A percentile compares a stretch with the other conserved stretches of the same genome.
Evolutionary conservation across 2,329 filamentous ascomycete species (phyloP).

Genomic region (Torrubiella hemipterigena): DNA sequence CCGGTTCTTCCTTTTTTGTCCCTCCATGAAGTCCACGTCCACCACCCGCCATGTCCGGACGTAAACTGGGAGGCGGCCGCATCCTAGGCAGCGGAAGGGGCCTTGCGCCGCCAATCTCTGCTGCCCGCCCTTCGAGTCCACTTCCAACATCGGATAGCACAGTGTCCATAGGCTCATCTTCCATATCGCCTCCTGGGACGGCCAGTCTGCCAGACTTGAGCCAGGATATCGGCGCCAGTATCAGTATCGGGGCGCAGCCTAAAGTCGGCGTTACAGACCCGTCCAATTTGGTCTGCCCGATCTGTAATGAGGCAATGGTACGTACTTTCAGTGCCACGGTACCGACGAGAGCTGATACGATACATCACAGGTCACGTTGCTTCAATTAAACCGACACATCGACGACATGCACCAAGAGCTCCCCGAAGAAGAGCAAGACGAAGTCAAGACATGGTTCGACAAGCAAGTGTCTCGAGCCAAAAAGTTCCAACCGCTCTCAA

Average conservation of each 20-base stretch:
- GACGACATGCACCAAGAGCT: constrained; percentile 87
- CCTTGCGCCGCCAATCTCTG: constrained; percentile 51
- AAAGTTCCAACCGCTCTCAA: constrained; percentile 79
- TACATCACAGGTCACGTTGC: constrained; percentile 62
- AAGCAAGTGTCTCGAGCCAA: constrained; percentile 89
- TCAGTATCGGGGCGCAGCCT: constrained; percentile 51
- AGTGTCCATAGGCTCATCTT: constrained; percentile 62
- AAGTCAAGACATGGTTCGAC: constrained; percentile 96
- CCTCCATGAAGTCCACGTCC: background rate
- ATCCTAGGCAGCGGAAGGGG: constrained; percentile 79
- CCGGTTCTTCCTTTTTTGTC: background rate
- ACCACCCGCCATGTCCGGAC: constrained; percentile 53
- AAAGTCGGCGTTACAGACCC: constrained; percentile 35
- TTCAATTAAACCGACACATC: constrained; percentile 78
- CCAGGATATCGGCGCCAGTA: constrained; percentile 71
- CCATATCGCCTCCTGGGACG: constrained; percentile 46
- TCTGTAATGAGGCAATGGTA: constrained; percentile 97
- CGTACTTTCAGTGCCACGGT: constrained; percentile 12
- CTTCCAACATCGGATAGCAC: constrained; percentile 56
- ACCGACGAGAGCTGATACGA: too few relatives aligned
- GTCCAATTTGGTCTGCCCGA: constrained; percentile 78
- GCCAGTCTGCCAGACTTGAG: constrained; percentile 55
- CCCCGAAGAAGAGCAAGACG: constrained; percentile 77
- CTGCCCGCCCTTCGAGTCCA: constrained; percentile 35
- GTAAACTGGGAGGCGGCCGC: constrained; percentile 85